Percentiles rank a stretch among this genome's conserved stretches.
phyloP scores from a whole-genome alignment of 805 yeast genomes.

The Candida xyloterini region DNA sequence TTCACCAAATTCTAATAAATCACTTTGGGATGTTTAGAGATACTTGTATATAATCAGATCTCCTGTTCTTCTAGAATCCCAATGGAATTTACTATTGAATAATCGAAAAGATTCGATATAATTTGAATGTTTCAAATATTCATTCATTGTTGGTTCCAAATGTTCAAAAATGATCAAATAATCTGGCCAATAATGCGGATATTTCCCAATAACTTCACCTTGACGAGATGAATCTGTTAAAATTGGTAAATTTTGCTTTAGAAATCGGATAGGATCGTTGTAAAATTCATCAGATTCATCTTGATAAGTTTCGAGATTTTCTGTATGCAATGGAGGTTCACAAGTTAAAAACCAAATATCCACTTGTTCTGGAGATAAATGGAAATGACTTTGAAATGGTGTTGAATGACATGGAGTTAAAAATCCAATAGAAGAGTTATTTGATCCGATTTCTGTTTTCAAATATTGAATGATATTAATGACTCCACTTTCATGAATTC shows the following conservation, averaged over 20 bases:
- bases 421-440: constrained; percentile 53
- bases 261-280: constrained; percentile 56
- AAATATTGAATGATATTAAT: constrained; percentile 61
- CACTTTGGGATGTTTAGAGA: constrained; percentile 4
- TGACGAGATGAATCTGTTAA: constrained; percentile 6
- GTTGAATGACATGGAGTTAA: constrained; percentile 97
- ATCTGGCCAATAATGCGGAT: constrained; percentile 61
- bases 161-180: constrained; percentile 72
- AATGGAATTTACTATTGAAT: constrained; percentile 80
- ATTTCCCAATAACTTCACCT: constrained; percentile 16
- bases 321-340: constrained; percentile 69
- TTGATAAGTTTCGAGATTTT: constrained; percentile 47
- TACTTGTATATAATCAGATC: constrained; percentile 62
- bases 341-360: constrained; percentile 81
- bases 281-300: constrained; percentile 90
- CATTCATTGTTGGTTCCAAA: constrained; percentile 45
- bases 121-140: constrained; percentile 33
- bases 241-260: constrained; percentile 51
- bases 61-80: constrained; percentile 80
- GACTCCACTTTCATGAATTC: constrained; percentile 84
- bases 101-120: constrained; percentile 51
- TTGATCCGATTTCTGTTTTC: constrained; percentile 28
- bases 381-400: constrained; percentile 87
- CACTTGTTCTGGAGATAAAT: constrained; percentile 43
- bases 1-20: background rate